A percentile compares a stretch with the other conserved stretches of the same genome.
Conservation (phyloP, 192 early-diverging fungal genomes). For the Coemansia sp. region DNA sequence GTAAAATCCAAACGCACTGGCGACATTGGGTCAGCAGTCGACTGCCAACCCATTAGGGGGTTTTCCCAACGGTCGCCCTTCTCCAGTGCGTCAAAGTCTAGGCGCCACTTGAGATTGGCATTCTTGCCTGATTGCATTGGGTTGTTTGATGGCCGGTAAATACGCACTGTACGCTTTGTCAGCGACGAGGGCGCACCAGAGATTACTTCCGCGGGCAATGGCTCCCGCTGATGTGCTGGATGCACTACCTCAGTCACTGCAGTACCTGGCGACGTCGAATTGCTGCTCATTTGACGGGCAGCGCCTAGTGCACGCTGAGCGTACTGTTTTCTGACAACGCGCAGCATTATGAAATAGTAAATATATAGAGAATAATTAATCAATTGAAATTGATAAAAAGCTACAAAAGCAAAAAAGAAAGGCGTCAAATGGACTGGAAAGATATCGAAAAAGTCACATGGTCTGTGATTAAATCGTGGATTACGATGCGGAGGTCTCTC, state of each 20-base stretch:
- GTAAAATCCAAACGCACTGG: constrained; percentile 80
- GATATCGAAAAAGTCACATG: neutral
- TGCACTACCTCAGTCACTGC: constrained; percentile 24
- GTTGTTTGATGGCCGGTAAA: constrained; percentile 78
- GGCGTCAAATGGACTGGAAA: neutral
- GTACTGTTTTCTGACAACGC: neutral
- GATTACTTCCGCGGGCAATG: constrained; percentile 39
- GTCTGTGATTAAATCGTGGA: neutral
- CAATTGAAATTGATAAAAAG: neutral
- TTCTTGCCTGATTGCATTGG: constrained; percentile 84
- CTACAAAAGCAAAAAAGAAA: neutral
- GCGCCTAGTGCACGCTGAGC: constrained; percentile 1
- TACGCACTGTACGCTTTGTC: constrained; percentile 75
- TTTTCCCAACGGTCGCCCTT: constrained; percentile 88
- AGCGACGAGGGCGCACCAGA: constrained; percentile 57
- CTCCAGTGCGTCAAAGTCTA: constrained; percentile 86
- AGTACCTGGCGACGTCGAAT: neutral
- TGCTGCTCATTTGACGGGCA: constrained; percentile 11
- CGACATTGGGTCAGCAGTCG: constrained; percentile 80
- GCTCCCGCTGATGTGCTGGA: constrained; percentile 50
- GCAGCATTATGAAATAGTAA: neutral
- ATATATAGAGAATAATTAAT: neutral
- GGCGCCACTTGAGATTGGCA: constrained; percentile 76
- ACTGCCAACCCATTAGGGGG: constrained; percentile 87
- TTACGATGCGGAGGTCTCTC: neutral